phyloP scores from a whole-genome alignment of 345 rosid species.

The Crucihimalaya himalaica region DNA sequence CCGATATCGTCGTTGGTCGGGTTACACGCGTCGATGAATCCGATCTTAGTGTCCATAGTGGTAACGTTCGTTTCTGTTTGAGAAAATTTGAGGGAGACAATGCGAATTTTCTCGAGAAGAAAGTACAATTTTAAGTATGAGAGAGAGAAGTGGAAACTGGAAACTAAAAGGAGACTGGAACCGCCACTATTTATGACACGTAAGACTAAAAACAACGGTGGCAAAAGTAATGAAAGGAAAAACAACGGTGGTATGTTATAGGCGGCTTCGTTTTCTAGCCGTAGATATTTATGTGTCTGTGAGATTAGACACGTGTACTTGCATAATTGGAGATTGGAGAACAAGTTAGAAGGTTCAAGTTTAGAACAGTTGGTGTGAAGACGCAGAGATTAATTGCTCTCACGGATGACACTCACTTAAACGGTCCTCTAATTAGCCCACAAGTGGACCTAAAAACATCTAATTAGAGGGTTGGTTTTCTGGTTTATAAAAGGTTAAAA shows the following conservation, averaged over 20 bases:
- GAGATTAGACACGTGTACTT: conserved; percentile 1
- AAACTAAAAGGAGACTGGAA: conserved; percentile 26
- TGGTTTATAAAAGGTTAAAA: no score
- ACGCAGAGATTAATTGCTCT: conserved; percentile 3
- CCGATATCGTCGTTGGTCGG: conserved; percentile 35
- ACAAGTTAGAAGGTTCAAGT: conserved; percentile 19
- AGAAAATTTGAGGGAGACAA: neutral
- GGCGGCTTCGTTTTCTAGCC: conserved; percentile 4
- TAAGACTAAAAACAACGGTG: conserved; percentile 30
- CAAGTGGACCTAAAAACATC: no score
- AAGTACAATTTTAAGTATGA: neutral
- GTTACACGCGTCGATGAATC: conserved; percentile 36
- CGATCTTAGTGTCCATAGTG: conserved; percentile 39
- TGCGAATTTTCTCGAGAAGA: neutral
- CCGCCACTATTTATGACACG: conserved; percentile 27
- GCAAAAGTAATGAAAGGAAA: neutral
- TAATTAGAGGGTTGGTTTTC: no score
- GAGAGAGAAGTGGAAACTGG: conserved; percentile 3
- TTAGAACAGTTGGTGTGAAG: neutral
- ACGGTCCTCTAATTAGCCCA: no score
- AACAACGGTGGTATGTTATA: conserved; percentile 10
- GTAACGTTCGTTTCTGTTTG: neutral
- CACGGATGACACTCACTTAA: neutral
- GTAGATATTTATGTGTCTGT: neutral
- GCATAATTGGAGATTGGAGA: conserved; percentile 1